A percentile compares a stretch with the other conserved stretches of the same genome.
These are phyloP conservation scores for Picea mariana DNA, from an alignment of 83 land plant genomes.

Conservation along the genomic window DNA sequence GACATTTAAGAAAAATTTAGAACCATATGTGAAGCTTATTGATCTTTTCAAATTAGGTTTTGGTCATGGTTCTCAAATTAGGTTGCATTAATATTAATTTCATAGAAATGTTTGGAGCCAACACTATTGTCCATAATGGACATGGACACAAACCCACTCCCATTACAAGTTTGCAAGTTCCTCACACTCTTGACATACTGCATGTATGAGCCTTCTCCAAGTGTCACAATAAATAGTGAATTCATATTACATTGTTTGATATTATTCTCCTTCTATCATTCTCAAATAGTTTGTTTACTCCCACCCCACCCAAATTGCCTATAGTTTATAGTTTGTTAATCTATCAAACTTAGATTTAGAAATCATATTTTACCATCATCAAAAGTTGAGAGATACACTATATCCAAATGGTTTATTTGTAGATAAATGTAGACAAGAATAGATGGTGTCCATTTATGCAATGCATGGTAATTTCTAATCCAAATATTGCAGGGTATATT, in stretches of 20 bases:
- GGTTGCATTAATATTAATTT: slow-evolving; percentile 18
- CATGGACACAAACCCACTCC: slow-evolving; percentile 16
- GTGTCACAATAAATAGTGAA: no score
- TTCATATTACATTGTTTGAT: no score
- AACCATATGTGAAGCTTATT: no score
- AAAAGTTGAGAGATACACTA: background rate
- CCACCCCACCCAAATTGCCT: background rate
- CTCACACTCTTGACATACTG: slow-evolving; percentile 10
- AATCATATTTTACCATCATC: slow-evolving; percentile 1
- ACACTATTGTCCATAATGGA: slow-evolving; percentile 42
- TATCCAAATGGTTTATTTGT: no score
- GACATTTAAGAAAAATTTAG: no score
- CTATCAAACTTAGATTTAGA: background rate
- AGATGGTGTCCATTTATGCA: background rate
- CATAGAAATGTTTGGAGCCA: slow-evolving; percentile 45
- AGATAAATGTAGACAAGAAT: background rate
- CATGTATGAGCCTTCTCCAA: no score
- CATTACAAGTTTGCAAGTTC: slow-evolving; percentile 14
- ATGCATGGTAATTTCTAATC: background rate
- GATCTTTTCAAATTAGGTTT: background rate
- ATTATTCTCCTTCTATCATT: no score
- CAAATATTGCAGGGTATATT: background rate
- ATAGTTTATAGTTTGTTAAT: background rate
- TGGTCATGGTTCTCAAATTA: slow-evolving; percentile 34
- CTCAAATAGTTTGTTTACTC: background rate